Evolutionary conservation across 192 early-diverging fungal genomes (phyloP), one percentile per base, ranked within the genome.

Genomic region (Coemansia biformis): DNA sequence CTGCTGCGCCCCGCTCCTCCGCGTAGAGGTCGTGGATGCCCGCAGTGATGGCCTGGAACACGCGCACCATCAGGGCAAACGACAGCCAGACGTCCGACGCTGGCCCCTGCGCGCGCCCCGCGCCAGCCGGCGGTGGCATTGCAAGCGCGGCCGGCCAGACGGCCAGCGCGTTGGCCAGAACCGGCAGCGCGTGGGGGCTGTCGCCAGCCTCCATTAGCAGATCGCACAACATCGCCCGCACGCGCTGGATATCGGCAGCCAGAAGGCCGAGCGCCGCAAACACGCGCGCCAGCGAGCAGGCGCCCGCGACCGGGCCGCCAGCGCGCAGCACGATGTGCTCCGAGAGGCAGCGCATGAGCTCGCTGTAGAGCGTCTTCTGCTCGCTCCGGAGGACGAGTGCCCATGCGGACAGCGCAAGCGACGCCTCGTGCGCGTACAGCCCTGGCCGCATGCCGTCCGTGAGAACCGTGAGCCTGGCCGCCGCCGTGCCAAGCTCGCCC

Each of bases 191-290:
- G 26, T 74, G 70, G 14, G 63, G 39, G 31, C 55, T 48, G 38
- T 74, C 70, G 5, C 66, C 70, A 0, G 70, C 70, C 23, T 74
- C 70, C 63, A 74, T 74, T 14, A 74, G 54, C 44, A 74, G 45
- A 41, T 74, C 70, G 54, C 63, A 66, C 8, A 65, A 47, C 41
- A 74, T 34, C 14, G 57, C 43, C 4, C 70, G 57, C 21, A 61
- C 38, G 5, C 70, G 57, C 54, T 66, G 62, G 33, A 74, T 49
- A 30, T 74, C 70, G 6, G 39, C 53, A 8, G 70, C 52, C 18
- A 66, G 40, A 7, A 62, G 14, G 15, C 70, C 15, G 2, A 74
- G 63, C 10, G 59, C 47, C n/a, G 55, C 54, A 45, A 66, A 74
- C 6, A 74, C 36, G n/a, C 70, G 62, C 2, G 63, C 42, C 33